A percentile compares a stretch with the other conserved stretches of the same genome.
Conservation (phyloP, 306 rosid genomes). For the Trifolium dubium region DNA sequence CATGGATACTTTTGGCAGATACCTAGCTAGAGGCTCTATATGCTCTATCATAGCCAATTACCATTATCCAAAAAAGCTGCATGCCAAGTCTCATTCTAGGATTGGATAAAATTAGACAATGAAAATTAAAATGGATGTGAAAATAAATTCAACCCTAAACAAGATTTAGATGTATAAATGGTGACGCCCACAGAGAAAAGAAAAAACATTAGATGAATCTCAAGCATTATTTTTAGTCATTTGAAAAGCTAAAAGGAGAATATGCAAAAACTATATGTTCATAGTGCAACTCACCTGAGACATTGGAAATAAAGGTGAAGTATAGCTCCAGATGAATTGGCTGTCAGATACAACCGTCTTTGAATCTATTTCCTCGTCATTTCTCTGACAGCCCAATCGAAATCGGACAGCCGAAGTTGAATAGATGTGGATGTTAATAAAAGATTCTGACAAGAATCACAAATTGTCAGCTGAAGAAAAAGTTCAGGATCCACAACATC, state of each 20-base stretch:
- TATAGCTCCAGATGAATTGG: constrained; percentile 56
- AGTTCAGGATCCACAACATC: constrained; percentile 18
- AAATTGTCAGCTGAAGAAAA: constrained; percentile 38
- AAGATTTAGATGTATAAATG: not conserved
- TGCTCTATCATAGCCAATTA: constrained; percentile 5
- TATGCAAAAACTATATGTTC: constrained; percentile 22
- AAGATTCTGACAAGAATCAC: constrained; percentile 51
- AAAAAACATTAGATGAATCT: not conserved
- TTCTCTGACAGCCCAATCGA: constrained; percentile 53
- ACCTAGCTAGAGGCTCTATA: not conserved
- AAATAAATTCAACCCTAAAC: constrained; percentile 9
- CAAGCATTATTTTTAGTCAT: constrained; percentile 1
- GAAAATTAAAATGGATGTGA: no score
- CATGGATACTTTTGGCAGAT: not conserved
- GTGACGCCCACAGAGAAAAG: not conserved
- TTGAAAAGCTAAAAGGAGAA: constrained; percentile 7
- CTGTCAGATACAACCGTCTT: not conserved
- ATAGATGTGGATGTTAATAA: constrained; percentile 47
- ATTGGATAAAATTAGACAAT: no score
- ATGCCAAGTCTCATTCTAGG: no score
- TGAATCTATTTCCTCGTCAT: constrained; percentile 12
- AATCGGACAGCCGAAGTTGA: constrained; percentile 69
- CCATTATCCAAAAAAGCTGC: constrained; percentile 10
- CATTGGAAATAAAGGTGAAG: constrained; percentile 75
- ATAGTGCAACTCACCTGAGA: constrained; percentile 53